Conservation (phyloP, 495 filamentous ascomycete species). For the Aspergillus nidulans region DNA sequence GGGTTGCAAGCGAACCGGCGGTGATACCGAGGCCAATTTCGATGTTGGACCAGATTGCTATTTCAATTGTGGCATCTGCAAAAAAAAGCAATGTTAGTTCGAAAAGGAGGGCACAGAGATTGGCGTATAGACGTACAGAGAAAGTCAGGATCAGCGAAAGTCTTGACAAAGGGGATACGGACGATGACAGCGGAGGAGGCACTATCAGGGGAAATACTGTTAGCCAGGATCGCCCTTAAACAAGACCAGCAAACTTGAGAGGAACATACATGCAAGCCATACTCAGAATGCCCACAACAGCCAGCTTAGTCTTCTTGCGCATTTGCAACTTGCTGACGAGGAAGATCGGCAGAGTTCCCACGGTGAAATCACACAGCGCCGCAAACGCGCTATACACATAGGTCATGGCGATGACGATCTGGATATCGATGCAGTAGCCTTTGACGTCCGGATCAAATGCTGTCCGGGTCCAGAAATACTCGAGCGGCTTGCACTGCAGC, state of each 20-base stretch:
- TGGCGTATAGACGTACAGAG: constrained; percentile 26
- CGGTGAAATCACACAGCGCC: constrained; percentile 9
- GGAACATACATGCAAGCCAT: constrained; percentile 31
- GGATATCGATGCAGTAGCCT: constrained; percentile 35
- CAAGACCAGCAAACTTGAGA: no score
- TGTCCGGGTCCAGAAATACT: constrained; percentile 36
- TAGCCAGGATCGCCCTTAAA: background rate
- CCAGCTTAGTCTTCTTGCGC: constrained; percentile 2
- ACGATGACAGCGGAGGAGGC: constrained; percentile 40
- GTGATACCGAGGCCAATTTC: constrained; percentile 45
- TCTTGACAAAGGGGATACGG: constrained; percentile 36
- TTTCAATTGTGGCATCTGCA: constrained; percentile 36
- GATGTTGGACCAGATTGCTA: constrained; percentile 43
- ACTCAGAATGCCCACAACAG: constrained; percentile 5
- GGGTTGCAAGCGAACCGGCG: constrained; percentile 43
- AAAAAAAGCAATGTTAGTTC: background rate
- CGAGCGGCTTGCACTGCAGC: constrained; percentile 39
- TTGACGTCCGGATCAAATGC: constrained; percentile 25
- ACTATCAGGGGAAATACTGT: constrained; percentile 4
- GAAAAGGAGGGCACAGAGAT: background rate
- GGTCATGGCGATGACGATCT: constrained; percentile 35
- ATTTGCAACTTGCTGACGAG: constrained; percentile 7
- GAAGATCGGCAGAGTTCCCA: constrained; percentile 8
- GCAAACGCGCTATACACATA: constrained; percentile 12
- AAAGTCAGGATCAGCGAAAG: constrained; percentile 34